phyloP scores from a whole-genome alignment of 345 rosid genomes.

The Citrus sp. region DNA sequence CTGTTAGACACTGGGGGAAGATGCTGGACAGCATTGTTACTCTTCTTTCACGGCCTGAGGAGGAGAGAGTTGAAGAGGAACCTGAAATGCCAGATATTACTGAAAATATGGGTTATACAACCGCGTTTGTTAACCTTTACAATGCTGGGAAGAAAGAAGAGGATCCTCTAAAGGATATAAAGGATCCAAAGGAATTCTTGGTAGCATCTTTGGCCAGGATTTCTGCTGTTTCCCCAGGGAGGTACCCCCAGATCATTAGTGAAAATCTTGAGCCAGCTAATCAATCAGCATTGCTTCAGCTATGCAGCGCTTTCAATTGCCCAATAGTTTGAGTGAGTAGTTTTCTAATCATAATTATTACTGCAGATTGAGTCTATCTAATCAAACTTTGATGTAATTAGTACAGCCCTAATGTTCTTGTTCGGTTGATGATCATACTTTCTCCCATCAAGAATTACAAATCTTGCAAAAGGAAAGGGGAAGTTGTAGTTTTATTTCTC shows the following conservation, averaged over 20 bases:
- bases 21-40: slow-evolving; percentile 81
- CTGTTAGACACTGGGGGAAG: slow-evolving; percentile 67
- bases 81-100: slow-evolving; percentile 89
- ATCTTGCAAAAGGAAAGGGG: neutral
- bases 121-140: slow-evolving; percentile 72
- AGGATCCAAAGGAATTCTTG: slow-evolving; percentile 75
- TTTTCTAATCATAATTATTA: neutral
- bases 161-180: slow-evolving; percentile 78
- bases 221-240: slow-evolving; percentile 66
- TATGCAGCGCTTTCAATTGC: slow-evolving; percentile 60
- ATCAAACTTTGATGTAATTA: neutral
- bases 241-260: slow-evolving; percentile 64
- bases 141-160: slow-evolving; percentile 91
- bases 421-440: neutral
- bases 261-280: slow-evolving; percentile 73
- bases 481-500: neutral
- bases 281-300: slow-evolving; percentile 64
- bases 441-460: neutral
- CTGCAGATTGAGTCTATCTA: neutral
- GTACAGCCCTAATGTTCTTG: neutral
- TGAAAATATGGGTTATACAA: slow-evolving; percentile 80
- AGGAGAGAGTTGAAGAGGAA: slow-evolving; percentile 73
- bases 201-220: slow-evolving; percentile 63
- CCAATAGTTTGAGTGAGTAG: slow-evolving; percentile 60
- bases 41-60: slow-evolving; percentile 80